Evolutionary conservation across 2,329 filamentous ascomycete genomes (phyloP).

Genomic region (Ilyonectria robusta): DNA sequence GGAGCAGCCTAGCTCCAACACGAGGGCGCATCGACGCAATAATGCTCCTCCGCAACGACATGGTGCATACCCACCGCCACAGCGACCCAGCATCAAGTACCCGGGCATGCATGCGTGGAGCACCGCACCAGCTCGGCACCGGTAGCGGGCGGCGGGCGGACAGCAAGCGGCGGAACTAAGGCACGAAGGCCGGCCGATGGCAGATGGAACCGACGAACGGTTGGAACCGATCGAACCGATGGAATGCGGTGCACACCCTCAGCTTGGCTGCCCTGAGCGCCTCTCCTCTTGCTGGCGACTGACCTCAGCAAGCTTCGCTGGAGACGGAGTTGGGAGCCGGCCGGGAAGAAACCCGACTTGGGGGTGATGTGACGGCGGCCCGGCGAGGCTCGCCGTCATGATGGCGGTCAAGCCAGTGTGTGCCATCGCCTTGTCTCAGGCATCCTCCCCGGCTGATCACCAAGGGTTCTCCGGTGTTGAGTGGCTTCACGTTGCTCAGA

Average conservation of each 20-base stretch:
- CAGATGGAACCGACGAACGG: slow-evolving; percentile 11
- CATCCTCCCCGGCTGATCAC: not conserved
- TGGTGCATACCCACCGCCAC: slow-evolving; percentile 19
- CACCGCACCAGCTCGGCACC: slow-evolving; percentile 21
- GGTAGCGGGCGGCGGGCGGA: slow-evolving; percentile 3
- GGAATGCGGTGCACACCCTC: not conserved
- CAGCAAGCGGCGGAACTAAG: slow-evolving; percentile 21
- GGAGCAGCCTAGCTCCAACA: slow-evolving; percentile 10
- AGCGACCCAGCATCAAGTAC: slow-evolving; percentile 24
- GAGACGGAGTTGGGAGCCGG: slow-evolving; percentile 15
- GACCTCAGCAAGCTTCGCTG: slow-evolving; percentile 1
- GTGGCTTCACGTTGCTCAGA: not conserved
- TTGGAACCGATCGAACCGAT: slow-evolving; percentile 19
- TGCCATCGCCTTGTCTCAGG: not conserved
- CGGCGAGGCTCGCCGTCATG: slow-evolving; percentile 1
- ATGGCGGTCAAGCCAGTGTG: slow-evolving; percentile 14
- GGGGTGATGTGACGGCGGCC: slow-evolving; percentile 12
- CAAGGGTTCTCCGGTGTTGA: not conserved
- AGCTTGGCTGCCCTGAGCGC: not conserved
- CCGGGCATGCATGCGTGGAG: slow-evolving; percentile 19
- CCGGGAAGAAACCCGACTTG: slow-evolving; percentile 29
- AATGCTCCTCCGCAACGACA: slow-evolving; percentile 22
- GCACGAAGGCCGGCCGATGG: slow-evolving; percentile 12
- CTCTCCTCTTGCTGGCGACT: not conserved
- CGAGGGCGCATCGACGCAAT: slow-evolving; percentile 8